A percentile compares a stretch with the other conserved stretches of the same genome.
Evolutionary conservation across 805 yeast genomes (phyloP).

Genomic region (Ogataea dorogensis): DNA sequence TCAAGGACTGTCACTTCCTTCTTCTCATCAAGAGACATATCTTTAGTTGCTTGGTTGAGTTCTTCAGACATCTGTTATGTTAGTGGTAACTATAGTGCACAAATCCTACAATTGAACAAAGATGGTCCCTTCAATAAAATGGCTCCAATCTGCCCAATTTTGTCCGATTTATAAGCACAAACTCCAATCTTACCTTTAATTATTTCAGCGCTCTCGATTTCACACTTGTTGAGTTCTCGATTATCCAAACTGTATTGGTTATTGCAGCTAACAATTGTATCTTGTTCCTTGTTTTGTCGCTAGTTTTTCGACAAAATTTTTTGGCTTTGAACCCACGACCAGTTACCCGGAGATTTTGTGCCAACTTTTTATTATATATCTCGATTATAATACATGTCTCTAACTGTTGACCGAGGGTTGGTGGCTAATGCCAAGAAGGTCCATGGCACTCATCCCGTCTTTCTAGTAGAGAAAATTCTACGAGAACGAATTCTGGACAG

Average conservation of each 20-base stretch:
- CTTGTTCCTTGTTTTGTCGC: conserved; percentile 14
- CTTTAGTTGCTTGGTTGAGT: conserved; percentile 34
- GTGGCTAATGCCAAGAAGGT: conserved; percentile 27
- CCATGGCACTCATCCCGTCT: conserved; percentile 48
- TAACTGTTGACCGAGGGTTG: conserved; percentile 38
- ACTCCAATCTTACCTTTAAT: conserved; percentile 6
- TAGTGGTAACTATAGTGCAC: no score
- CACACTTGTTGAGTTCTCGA: conserved; percentile 2
- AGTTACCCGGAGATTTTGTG: conserved; percentile 12
- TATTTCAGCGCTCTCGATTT: conserved; percentile 9
- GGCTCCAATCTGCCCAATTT: background rate
- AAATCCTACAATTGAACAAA: no score
- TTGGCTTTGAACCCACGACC: conserved; percentile 7
- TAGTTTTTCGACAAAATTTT: conserved; percentile 16
- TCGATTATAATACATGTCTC: conserved; percentile 5
- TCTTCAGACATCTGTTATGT: conserved; percentile 33
- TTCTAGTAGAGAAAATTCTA: conserved; percentile 56
- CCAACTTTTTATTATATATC: background rate
- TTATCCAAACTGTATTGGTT: conserved; percentile 3
- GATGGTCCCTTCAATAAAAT: background rate
- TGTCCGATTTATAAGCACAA: background rate
- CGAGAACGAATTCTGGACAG: conserved; percentile 57
- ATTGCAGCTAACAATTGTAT: conserved; percentile 5
- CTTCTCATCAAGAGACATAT: conserved; percentile 35
- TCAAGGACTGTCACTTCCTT: conserved; percentile 52